These are phyloP conservation scores for Alternaria brassicicola DNA, from an alignment of 2,329 filamentous ascomycete genomes.

Conservation along the genomic window DNA sequence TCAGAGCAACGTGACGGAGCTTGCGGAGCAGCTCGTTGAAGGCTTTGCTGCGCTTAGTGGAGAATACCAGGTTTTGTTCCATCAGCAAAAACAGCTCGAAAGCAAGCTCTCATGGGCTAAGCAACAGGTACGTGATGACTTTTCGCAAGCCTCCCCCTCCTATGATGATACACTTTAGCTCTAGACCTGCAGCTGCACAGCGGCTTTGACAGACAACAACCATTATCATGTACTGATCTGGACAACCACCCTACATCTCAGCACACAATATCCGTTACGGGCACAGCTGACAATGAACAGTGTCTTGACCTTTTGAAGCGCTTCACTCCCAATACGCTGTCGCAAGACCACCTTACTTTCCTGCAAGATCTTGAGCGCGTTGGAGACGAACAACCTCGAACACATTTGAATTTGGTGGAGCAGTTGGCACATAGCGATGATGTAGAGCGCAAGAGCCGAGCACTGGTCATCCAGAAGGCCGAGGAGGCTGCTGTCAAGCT, in stretches of 20 bases:
- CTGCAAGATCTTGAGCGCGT: conserved; percentile 48
- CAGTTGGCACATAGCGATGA: conserved; percentile 45
- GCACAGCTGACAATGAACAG: conserved; percentile 37
- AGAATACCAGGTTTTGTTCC: conserved; percentile 55
- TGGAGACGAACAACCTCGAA: conserved; percentile 35
- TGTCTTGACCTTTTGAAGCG: conserved; percentile 50
- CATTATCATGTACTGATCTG: conserved; percentile 52
- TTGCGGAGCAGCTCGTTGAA: conserved; percentile 52
- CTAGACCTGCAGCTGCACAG: conserved; percentile 58
- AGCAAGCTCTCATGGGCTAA: conserved; percentile 56
- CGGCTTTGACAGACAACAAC: conserved; percentile 54
- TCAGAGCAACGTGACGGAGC: conserved; percentile 35
- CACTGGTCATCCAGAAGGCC: conserved; percentile 44
- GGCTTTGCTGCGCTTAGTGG: conserved; percentile 56
- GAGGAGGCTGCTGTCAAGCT: conserved; percentile 41
- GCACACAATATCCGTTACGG: not conserved
- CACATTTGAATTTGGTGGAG: conserved; percentile 43
- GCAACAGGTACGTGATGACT: conserved; percentile 53
- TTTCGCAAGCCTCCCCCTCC: conserved; percentile 15
- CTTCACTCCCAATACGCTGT: conserved; percentile 47
- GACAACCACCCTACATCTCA: conserved; percentile 7
- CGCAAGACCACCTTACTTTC: conserved; percentile 49
- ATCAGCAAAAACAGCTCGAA: conserved; percentile 54
- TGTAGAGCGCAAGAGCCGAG: conserved; percentile 41
- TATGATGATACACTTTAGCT: conserved; percentile 58